A percentile compares a stretch with the other conserved stretches of the same genome.
phyloP scores from a whole-genome alignment of 345 rosid species.

The Hibiscus trionum region DNA sequence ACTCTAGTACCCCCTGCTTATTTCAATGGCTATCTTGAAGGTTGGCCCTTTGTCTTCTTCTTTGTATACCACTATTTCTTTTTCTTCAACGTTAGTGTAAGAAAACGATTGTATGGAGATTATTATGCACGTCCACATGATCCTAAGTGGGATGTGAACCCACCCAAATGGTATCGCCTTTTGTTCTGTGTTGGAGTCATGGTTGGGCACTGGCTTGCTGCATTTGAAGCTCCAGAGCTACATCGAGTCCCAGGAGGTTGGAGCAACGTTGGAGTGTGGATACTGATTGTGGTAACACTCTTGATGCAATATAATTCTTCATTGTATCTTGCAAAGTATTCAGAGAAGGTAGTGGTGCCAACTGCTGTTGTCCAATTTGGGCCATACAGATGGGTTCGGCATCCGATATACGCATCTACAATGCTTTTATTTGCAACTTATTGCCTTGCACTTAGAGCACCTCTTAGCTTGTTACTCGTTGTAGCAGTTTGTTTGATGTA shows the following conservation, averaged over 20 bases:
- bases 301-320: conserved; percentile 73
- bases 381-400: conserved; percentile 81
- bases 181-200: conserved; percentile 53
- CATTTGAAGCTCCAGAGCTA: conserved; percentile 85
- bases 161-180: conserved; percentile 45
- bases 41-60: conserved; percentile 86
- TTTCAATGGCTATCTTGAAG: conserved; percentile 81
- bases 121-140: conserved; percentile 52
- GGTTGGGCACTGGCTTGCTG: conserved; percentile 80
- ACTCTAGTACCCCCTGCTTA: conserved; percentile 79
- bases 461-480: conserved; percentile 59
- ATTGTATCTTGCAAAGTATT: conserved; percentile 78
- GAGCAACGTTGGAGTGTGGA: conserved; percentile 66
- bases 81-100: conserved; percentile 71
- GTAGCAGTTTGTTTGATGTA: conserved; percentile 56
- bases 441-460: conserved; percentile 64
- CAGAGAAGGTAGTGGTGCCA: conserved; percentile 76
- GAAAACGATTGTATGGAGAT: conserved; percentile 78
- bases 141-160: conserved; percentile 73
- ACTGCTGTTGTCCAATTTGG: conserved; percentile 78
- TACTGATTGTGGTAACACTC: conserved; percentile 48
- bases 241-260: conserved; percentile 66
- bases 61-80: conserved; percentile 83
- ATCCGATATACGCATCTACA: conserved; percentile 72
- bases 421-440: conserved; percentile 62